Evolutionary conservation across 2,329 filamentous ascomycete species (phyloP).

Genomic region (Talaromyces sp.): DNA sequence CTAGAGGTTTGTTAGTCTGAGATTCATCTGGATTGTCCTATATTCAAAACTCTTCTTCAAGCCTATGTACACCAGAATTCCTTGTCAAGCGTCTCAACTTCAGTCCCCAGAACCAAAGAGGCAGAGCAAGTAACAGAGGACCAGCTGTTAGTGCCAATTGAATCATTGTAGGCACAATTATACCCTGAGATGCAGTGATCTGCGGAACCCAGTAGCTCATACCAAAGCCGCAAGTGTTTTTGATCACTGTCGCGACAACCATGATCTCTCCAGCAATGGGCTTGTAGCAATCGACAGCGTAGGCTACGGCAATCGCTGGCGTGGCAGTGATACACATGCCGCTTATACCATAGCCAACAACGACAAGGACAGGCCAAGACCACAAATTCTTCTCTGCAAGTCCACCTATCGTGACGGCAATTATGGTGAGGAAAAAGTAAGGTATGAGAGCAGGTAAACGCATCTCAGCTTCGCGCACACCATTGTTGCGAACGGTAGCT

Average conservation of each 20-base stretch:
- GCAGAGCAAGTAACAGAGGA: neutral
- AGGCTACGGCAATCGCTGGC: constrained; percentile 53
- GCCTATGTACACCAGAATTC: neutral
- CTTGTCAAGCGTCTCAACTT: neutral
- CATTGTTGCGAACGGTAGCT: neutral
- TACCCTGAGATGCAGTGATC: neutral
- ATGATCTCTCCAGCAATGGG: constrained; percentile 57
- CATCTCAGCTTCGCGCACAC: neutral
- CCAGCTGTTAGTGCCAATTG: neutral
- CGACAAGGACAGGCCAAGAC: neutral
- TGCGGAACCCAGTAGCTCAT: neutral
- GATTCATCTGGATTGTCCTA: neutral
- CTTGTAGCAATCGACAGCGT: constrained; percentile 57
- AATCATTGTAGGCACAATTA: neutral
- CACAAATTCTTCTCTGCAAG: neutral
- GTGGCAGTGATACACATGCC: neutral
- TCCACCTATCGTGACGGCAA: neutral
- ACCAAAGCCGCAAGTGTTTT: constrained; percentile 26
- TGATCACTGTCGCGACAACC: constrained; percentile 53
- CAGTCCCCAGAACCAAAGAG: neutral
- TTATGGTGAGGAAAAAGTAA: neutral
- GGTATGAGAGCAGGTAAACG: neutral
- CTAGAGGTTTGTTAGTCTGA: neutral
- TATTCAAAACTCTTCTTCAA: neutral
- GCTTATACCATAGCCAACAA: neutral